These are phyloP conservation scores for Aurantiochytrium sp. DNA, from an alignment of 108 stramenopile genomes.

Conservation along the genomic window DNA sequence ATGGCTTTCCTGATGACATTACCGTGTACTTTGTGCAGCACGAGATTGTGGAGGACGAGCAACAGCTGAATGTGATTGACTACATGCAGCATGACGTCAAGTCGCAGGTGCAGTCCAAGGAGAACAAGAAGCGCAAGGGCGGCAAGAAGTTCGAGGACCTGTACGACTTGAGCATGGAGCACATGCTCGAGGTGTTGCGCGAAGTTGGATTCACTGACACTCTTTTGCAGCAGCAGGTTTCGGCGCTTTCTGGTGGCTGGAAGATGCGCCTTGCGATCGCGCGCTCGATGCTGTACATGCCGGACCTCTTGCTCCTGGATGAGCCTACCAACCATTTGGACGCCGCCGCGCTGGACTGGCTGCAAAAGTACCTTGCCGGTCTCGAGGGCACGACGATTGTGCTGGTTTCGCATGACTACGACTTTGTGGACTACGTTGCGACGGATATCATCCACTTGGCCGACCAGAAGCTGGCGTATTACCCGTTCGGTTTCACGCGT, in stretches of 20 bases:
- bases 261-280: constrained; percentile 93
- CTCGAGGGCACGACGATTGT: constrained; percentile 69
- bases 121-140: constrained; percentile 54
- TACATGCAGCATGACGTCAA: constrained; percentile 12
- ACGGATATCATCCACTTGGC: constrained; percentile 80
- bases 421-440: constrained; percentile 85
- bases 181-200: constrained; percentile 46
- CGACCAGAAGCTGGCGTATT: constrained; percentile 67
- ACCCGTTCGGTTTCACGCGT: constrained; percentile 85
- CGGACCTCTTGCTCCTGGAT: constrained; percentile 82
- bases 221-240: constrained; percentile 40
- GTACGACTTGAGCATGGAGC: constrained; percentile 74
- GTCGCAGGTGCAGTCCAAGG: background rate
- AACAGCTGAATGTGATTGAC: background rate
- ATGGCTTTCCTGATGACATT: constrained; percentile 11
- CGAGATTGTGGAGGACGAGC: background rate
- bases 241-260: constrained; percentile 86
- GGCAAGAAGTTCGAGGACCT: constrained; percentile 72
- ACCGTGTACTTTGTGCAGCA: constrained; percentile 7
- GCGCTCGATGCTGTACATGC: constrained; percentile 66
- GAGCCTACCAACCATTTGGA: constrained; percentile 73
- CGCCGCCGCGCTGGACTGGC: constrained; percentile 66
- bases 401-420: constrained; percentile 86
- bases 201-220: background rate
- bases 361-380: constrained; percentile 51